Evolutionary conservation across 345 rosid species (phyloP), one percentile per base, ranked within the genome.

Genomic region (Dipteronia sinensis): DNA sequence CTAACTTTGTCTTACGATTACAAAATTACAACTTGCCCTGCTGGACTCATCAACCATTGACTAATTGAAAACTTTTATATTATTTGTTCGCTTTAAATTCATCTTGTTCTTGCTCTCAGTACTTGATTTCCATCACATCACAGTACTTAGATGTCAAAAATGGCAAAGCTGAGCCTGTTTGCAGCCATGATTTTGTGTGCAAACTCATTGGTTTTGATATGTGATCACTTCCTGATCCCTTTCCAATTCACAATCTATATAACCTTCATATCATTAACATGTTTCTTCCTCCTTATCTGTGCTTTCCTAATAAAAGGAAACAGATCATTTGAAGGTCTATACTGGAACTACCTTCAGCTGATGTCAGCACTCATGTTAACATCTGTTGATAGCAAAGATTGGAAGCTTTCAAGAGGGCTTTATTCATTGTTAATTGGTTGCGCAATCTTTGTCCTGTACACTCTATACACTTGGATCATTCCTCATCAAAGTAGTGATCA

Each of bases 121-220:
- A 27, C 29, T 27, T 27, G 29, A 27, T 27, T 1, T 27, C 29
- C 29, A 27, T 27, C 2, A 58, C 5, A n/a, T n/a, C n/a, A n/a
- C n/a, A n/a, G n/a, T n/a, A n/a, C n/a, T n/a, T n/a, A n/a, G n/a
- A n/a, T n/a, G n/a, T n/a, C n/a, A n/a, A n/a, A n/a, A n/a, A n/a
- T n/a, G n/a, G n/a, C 68, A 2, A 73, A 72, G 46, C 69, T 72
- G 10, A 16, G 77, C 73, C 15, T 72, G 65, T 65, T 76, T n/a
- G 29, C 29, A 10, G 51, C 80, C 55, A 34, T 59, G 4, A 38
- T 59, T 34, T 67, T 1, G 65, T 81, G 31, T 44, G 68, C 65
- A 27, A 25, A 76, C 22, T 58, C 83, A 49, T 6, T 44, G 29
- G 8, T 61, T 2, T 1, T 66, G 17, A 19, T 76, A 7, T n/a